Evolutionary conservation across 371 early-diverging fungal genomes (phyloP).

Genomic region (Mucor indicus): DNA sequence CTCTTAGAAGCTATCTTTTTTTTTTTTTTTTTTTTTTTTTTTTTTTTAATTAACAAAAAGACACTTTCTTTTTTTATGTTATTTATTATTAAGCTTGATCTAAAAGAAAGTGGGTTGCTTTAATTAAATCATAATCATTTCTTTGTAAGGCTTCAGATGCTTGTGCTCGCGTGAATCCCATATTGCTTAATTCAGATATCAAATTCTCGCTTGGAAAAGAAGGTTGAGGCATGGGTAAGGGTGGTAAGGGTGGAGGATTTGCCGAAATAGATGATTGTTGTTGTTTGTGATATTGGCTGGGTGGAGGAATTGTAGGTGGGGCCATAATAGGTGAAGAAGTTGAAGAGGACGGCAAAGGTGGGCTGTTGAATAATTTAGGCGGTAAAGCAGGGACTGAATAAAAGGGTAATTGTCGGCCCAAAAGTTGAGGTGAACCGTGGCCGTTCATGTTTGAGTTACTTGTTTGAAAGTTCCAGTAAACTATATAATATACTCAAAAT

Average conservation of each 20-base stretch:
- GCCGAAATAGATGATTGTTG: too few species aligned
- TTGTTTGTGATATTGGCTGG: too few species aligned
- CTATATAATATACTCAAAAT: too few species aligned
- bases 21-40: too few species aligned
- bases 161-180: conserved; percentile 79
- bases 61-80: neutral
- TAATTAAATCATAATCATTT: conserved; percentile 73
- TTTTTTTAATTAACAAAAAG: neutral
- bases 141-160: conserved; percentile 76
- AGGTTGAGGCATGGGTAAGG: conserved; percentile 6
- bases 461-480: conserved; percentile 24
- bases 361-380: conserved; percentile 16
- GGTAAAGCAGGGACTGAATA: conserved; percentile 19
- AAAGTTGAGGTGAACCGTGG: neutral
- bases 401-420: neutral
- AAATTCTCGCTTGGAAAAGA: conserved; percentile 9
- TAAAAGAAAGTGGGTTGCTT: conserved; percentile 79
- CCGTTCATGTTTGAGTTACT: neutral
- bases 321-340: conserved; percentile 15
- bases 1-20: too few species aligned
- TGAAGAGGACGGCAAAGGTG: conserved; percentile 11
- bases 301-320: conserved; percentile 6
- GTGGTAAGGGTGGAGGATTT: conserved; percentile 15
- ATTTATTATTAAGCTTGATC: conserved; percentile 41
- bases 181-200: conserved; percentile 59